These are phyloP conservation scores for Ophiocordyceps polyrhachis-furcata DNA, from an alignment of 2,329 filamentous ascomycete genomes.

Conservation along the genomic window DNA sequence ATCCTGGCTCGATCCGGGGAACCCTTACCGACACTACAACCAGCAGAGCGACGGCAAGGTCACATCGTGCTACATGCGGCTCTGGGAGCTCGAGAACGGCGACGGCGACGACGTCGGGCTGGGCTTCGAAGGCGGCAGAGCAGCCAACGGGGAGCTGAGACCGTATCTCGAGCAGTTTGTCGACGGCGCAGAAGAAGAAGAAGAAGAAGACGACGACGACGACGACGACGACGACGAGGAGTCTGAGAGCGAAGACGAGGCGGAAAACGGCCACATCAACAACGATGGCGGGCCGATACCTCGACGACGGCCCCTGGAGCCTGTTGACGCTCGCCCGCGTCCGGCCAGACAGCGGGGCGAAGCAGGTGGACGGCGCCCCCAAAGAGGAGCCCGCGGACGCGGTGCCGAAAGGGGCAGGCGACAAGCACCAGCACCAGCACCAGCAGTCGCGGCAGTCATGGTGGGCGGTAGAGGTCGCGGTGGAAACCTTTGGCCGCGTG, in stretches of 20 bases:
- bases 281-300: no score
- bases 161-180: not conserved
- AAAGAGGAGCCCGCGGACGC: no score
- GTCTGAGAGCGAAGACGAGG: constrained; percentile 2
- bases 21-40: constrained; percentile 86
- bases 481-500: no score
- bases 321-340: no score
- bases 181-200: constrained; percentile 7
- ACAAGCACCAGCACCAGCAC: no score
- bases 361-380: no score
- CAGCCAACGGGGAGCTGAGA: not conserved
- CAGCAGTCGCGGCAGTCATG: no score
- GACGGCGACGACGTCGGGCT: constrained; percentile 40
- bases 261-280: not conserved
- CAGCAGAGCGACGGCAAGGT: constrained; percentile 28
- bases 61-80: constrained; percentile 59
- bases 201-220: constrained; percentile 26
- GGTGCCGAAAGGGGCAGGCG: no score
- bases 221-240: constrained; percentile 16
- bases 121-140: constrained; percentile 21
- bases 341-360: no score
- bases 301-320: no score
- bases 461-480: no score
- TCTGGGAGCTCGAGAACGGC: constrained; percentile 80
- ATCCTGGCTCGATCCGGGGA: constrained; percentile 61